These are phyloP conservation scores for Fusarium sp. DNA, from an alignment of 2,329 filamentous ascomycete species.

Conservation along the genomic window DNA sequence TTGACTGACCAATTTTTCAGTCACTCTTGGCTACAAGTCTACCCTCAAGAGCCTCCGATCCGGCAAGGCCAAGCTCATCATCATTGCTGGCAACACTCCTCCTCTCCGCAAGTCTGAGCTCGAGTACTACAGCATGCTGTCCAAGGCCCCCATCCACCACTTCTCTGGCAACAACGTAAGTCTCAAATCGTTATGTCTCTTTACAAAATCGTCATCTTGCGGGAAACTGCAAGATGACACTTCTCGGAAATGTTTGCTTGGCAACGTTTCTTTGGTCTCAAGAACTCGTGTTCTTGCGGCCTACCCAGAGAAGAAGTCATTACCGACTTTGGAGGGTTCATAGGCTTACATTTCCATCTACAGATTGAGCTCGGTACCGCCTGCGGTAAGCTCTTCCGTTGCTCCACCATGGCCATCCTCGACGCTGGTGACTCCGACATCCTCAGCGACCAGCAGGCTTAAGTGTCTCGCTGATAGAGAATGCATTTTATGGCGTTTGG, in stretches of 20 bases:
- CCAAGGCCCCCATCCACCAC: conserved; percentile 96
- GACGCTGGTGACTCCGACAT: conserved; percentile 99
- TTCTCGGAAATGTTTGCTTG: conserved; percentile 43
- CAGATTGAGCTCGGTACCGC: conserved; percentile 98
- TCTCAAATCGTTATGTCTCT: conserved; percentile 54
- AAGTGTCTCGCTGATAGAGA: conserved; percentile 51
- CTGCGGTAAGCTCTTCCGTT: conserved; percentile 98
- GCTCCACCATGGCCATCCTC: conserved; percentile 96
- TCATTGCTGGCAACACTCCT: conserved; percentile 93
- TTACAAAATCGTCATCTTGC: conserved; percentile 36
- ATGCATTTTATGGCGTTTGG: conserved; percentile 60
- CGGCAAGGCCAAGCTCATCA: conserved; percentile 98
- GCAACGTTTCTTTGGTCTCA: conserved; percentile 41
- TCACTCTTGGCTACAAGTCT: conserved; percentile 59
- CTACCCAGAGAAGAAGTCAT: conserved; percentile 91
- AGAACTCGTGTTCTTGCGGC: conserved; percentile 52
- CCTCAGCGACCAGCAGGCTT: conserved; percentile 80
- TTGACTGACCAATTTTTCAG: conserved; percentile 44
- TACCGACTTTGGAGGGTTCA: conserved; percentile 88
- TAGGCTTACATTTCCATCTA: conserved; percentile 67
- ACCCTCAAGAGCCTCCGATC: conserved; percentile 87
- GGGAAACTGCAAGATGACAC: conserved; percentile 36
- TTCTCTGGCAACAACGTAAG: conserved; percentile 99
- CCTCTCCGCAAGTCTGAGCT: conserved; percentile 98
- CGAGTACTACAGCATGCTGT: conserved; percentile 93